Base-by-base conservation (phyloP, 2,329 filamentous ascomycete species). In the Xylariaceae sp. region DNA sequence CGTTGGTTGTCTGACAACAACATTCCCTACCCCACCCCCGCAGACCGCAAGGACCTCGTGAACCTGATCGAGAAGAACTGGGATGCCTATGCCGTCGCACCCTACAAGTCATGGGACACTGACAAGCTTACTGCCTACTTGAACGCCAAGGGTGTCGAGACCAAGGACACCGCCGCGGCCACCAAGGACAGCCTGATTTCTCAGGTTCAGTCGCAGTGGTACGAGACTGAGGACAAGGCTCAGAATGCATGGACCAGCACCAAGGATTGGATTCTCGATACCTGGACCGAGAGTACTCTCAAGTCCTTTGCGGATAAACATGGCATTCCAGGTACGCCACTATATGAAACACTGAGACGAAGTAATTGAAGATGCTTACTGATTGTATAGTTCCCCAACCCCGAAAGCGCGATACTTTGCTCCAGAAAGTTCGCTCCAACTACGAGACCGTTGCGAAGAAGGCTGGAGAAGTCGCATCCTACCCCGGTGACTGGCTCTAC, bases 401-500 rank as follows among this genome's bases (percentile, higher is more conserved):
- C 47, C 87, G 86, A 61, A 85, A 85, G 60, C 87, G 90, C 60
- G 92, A 97, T 64, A 83, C 80, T 21, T 72, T 96, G 37, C 76
- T 97, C 55, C 78, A 85, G 58, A 81, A 88, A 58, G 80, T 83
- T 49, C 88, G 92, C 52, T 76, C 85, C 53, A 91, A 82, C 68
- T 97, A 95, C 63, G 87, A 95, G 57, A 69, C 79, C 2, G 69
- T 83, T 46, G 89, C 92, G 14, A 83, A 88, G 67, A 83, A 82
- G 67, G 65, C 66, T 10, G 88, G 88, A 49, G 85, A 96, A 69
- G 85, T 88, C 12, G 72, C 80, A 42, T 71, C 82, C n/a, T 97
- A 97, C 63, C 93, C 93, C 25, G 93, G 93, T 32, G 82, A 96
- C 71, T 97, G 93, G 93, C 73, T 97, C 35, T 98, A 96, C 64